phyloP scores from a whole-genome alignment of 1,139 yeast genomes.

The Pichia sp. region DNA sequence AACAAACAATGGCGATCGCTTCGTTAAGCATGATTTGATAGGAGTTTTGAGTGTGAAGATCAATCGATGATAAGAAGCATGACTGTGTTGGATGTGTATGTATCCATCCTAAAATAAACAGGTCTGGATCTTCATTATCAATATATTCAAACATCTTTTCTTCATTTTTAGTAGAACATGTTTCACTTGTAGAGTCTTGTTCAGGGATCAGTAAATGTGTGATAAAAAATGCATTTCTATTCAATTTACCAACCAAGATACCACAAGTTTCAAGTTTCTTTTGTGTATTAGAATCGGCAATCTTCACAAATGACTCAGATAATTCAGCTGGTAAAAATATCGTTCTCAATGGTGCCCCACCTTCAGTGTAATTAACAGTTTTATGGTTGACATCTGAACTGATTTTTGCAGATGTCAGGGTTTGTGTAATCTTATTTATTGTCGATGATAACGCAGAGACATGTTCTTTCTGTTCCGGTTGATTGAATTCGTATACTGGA shows the following conservation, averaged over 20 bases:
- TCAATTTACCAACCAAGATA: conserved; percentile 55
- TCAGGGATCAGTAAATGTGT: conserved; percentile 58
- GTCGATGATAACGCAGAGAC: neutral
- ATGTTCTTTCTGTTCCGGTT: neutral
- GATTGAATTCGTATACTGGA: conserved; percentile 1
- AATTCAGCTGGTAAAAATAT: conserved; percentile 46
- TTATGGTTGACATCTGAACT: conserved; percentile 35
- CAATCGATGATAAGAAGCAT: conserved; percentile 60
- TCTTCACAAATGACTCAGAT: conserved; percentile 39
- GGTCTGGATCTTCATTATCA: conserved; percentile 42
- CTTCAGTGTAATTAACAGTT: conserved; percentile 44
- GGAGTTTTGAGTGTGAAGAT: conserved; percentile 60
- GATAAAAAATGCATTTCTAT: conserved; percentile 56
- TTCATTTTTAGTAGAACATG: conserved; percentile 57
- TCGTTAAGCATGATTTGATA: conserved; percentile 69
- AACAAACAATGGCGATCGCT: conserved; percentile 60
- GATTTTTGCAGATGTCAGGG: conserved; percentile 2
- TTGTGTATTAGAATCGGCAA: conserved; percentile 47
- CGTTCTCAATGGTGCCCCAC: conserved; percentile 50
- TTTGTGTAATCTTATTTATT: neutral
- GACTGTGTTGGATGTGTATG: conserved; percentile 69
- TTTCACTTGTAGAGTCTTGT: conserved; percentile 56
- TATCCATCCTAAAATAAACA: conserved; percentile 65
- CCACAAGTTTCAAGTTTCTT: conserved; percentile 62
- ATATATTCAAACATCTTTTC: conserved; percentile 51